These are phyloP conservation scores for Hondaea fermentalgiana DNA, from an alignment of 108 stramenopile genomes.

Conservation along the genomic window DNA sequence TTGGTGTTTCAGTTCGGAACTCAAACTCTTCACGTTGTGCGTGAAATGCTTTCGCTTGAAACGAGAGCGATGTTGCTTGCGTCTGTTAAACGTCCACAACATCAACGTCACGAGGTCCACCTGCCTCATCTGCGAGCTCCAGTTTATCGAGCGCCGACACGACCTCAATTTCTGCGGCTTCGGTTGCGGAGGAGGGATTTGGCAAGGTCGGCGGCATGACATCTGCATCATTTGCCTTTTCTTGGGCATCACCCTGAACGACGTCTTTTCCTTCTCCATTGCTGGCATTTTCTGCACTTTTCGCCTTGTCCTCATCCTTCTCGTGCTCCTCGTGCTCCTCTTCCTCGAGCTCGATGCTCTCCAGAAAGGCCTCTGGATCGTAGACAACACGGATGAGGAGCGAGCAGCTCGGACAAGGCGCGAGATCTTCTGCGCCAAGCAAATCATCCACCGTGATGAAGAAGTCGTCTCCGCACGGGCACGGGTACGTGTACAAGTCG, in stretches of 20 bases:
- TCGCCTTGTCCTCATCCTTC: not conserved
- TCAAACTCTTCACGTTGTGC: not conserved
- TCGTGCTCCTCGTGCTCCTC: not conserved
- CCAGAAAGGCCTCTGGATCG: not conserved
- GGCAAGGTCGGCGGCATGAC: not conserved
- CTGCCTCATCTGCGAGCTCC: not conserved
- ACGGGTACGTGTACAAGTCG: not conserved
- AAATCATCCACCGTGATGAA: conserved; percentile 1
- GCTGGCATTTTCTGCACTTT: not conserved
- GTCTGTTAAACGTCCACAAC: not conserved
- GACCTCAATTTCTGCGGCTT: not conserved
- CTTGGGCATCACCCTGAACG: not conserved
- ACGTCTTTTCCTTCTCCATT: not conserved
- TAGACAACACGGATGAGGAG: not conserved
- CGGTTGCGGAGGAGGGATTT: not conserved
- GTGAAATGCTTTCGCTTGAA: not conserved
- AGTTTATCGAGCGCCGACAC: not conserved
- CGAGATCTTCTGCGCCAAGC: not conserved
- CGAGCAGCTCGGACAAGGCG: conserved; percentile 15
- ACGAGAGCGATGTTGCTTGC: not conserved
- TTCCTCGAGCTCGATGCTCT: not conserved
- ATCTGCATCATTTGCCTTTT: not conserved
- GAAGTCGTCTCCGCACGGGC: conserved; percentile 2
- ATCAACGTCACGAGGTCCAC: not conserved
- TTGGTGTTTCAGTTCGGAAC: not conserved